Conservation (phyloP, 805 yeast species). For the Candida xiaguanensis region DNA sequence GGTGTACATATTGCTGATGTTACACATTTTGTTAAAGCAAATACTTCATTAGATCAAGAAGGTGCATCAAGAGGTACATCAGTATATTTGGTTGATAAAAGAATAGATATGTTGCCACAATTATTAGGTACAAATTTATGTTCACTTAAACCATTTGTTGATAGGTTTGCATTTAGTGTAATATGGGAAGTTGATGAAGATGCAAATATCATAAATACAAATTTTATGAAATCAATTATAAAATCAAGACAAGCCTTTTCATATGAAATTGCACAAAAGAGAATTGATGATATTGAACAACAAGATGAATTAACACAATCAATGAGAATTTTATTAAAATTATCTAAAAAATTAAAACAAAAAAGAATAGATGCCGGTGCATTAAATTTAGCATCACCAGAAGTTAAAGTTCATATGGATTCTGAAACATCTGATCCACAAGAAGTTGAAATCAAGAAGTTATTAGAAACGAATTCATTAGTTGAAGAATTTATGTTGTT, state of each 20-base stretch:
- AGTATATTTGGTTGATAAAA: conserved; percentile 92
- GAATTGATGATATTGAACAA: conserved; percentile 77
- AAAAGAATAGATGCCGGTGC: conserved; percentile 94
- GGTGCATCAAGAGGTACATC: conserved; percentile 98
- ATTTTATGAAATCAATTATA: conserved; percentile 83
- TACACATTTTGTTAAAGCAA: conserved; percentile 92
- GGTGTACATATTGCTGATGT: conserved; percentile 99
- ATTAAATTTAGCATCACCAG: conserved; percentile 93
- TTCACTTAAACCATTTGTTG: conserved; percentile 92
- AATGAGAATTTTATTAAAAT: conserved; percentile 72
- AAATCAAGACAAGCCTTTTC: conserved; percentile 92
- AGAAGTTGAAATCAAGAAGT: conserved; percentile 86
- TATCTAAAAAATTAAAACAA: conserved; percentile 85
- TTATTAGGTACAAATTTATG: conserved; percentile 92
- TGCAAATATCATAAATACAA: conserved; percentile 78
- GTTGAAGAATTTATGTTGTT: conserved; percentile 98
- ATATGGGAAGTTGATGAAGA: conserved; percentile 90
- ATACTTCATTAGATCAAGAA: conserved; percentile 87
- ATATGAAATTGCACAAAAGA: conserved; percentile 85
- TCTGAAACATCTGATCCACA: conserved; percentile 96
- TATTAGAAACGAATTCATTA: conserved; percentile 87
- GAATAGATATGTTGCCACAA: conserved; percentile 98
- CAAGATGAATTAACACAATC: conserved; percentile 85
- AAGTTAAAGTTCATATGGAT: conserved; percentile 95
- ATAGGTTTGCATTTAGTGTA: conserved; percentile 92